Percentiles rank a stretch among this genome's conserved stretches.
phyloP scores from a whole-genome alignment of 2,329 filamentous ascomycete genomes.

The Zymoseptoria passerinii region DNA sequence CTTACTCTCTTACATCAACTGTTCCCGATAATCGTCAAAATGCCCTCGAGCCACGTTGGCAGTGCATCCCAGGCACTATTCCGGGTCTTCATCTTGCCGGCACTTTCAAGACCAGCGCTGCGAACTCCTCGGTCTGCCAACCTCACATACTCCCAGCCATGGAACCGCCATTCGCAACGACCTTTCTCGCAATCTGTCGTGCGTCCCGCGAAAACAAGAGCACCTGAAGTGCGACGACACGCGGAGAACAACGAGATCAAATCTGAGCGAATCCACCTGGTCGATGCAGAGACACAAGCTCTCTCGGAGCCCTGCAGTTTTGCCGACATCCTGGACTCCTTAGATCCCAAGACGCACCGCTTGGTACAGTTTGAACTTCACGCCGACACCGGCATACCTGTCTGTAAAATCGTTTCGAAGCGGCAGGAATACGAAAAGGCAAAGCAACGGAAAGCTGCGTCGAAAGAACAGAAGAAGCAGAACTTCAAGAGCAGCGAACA shows the following conservation, averaged over 20 bases:
- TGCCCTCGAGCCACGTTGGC: background rate
- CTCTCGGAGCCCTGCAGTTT: conserved; percentile 27
- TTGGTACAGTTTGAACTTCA: conserved; percentile 39
- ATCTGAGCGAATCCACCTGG: conserved; percentile 36
- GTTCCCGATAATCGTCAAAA: background rate
- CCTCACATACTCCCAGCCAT: conserved; percentile 11
- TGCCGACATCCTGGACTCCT: conserved; percentile 32
- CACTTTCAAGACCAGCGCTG: conserved; percentile 8
- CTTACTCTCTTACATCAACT: background rate
- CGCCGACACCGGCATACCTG: conserved; percentile 38
- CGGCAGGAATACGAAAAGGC: conserved; percentile 41
- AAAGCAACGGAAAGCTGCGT: conserved; percentile 33
- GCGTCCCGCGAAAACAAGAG: conserved; percentile 27
- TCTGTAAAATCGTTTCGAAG: conserved; percentile 65
- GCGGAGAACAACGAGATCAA: conserved; percentile 44
- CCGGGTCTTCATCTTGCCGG: conserved; percentile 37
- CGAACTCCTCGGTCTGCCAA: conserved; percentile 17
- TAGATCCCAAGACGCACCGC: conserved; percentile 44
- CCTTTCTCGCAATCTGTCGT: conserved; percentile 20
- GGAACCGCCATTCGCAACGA: conserved; percentile 8
- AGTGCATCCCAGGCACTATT: conserved; percentile 32
- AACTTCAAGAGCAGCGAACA: conserved; percentile 32
- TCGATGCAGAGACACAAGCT: conserved; percentile 31
- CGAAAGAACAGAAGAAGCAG: conserved; percentile 39
- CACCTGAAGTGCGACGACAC: conserved; percentile 32